phyloP scores from a whole-genome alignment of 495 filamentous ascomycete species.

The Oleoguttula mirabilis region DNA sequence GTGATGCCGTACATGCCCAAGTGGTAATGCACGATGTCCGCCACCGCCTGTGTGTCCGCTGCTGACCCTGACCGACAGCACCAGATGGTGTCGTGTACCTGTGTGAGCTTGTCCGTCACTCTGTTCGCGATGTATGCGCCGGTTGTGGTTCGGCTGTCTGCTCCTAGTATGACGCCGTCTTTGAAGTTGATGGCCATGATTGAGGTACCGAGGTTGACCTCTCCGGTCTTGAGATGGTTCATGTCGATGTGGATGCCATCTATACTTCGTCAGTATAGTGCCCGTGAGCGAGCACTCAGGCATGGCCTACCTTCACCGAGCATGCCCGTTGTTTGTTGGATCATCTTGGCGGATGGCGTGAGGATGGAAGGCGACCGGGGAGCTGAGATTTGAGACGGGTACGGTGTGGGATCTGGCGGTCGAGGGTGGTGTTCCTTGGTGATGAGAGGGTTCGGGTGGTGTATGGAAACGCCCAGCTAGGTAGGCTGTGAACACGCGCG shows the following conservation, averaged over 20 bases:
- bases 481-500: too few species aligned
- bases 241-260: conserved; percentile 99
- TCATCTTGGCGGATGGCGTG: conserved; percentile 6
- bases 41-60: conserved; percentile 93
- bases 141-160: conserved; percentile 96
- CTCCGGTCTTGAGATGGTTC: conserved; percentile 84
- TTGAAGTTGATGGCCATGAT: conserved; percentile 98
- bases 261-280: conserved; percentile 35
- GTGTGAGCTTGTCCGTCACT: conserved; percentile 97
- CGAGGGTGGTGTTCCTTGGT: too few species aligned
- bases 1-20: conserved; percentile 80
- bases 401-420: too few species aligned
- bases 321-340: conserved; percentile 28
- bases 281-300: too few species aligned
- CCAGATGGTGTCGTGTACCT: conserved; percentile 98
- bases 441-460: too few species aligned
- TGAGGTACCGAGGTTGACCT: conserved; percentile 88
- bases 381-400: too few species aligned
- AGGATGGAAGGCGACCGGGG: too few species aligned
- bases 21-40: conserved; percentile 94
- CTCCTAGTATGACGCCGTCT: conserved; percentile 91
- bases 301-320: conserved; percentile 36
- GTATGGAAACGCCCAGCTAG: too few species aligned
- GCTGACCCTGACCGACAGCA: conserved; percentile 96
- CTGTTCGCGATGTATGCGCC: conserved; percentile 97